Evolutionary conservation across 805 yeast genomes (phyloP).

Genomic region (Cyberlindnera meyerae): DNA sequence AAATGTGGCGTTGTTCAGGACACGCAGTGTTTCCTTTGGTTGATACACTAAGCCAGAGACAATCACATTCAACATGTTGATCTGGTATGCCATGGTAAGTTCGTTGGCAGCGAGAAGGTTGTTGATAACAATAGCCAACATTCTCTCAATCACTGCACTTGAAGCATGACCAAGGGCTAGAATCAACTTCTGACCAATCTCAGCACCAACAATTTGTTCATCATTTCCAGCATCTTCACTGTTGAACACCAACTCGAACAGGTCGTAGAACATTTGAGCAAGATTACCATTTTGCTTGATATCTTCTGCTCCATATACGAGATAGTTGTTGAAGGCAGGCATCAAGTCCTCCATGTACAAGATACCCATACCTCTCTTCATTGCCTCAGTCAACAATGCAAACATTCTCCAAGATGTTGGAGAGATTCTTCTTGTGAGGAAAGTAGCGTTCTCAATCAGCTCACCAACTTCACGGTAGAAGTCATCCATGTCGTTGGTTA

Average conservation of each 20-base stretch:
- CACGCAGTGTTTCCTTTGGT: conserved; percentile 45
- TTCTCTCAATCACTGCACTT: conserved; percentile 37
- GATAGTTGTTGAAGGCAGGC: conserved; percentile 69
- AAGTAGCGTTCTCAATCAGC: conserved; percentile 63
- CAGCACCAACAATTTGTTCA: conserved; percentile 57
- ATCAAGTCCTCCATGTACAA: conserved; percentile 70
- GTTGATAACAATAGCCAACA: conserved; percentile 38
- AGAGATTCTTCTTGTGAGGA: conserved; percentile 53
- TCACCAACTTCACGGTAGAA: conserved; percentile 76
- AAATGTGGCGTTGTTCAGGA: conserved; percentile 41
- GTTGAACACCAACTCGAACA: conserved; percentile 39
- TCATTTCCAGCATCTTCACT: conserved; percentile 47
- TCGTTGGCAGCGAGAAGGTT: conserved; percentile 29
- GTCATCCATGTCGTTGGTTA: conserved; percentile 62
- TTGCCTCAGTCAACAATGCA: conserved; percentile 38
- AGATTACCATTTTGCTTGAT: conserved; percentile 43
- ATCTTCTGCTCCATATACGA: conserved; percentile 53
- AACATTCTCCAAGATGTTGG: conserved; percentile 75
- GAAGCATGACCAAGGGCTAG: conserved; percentile 48
- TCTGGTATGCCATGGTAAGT: conserved; percentile 32
- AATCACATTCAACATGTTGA: conserved; percentile 53
- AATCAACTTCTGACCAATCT: conserved; percentile 59
- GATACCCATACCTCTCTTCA: conserved; percentile 45
- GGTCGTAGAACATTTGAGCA: conserved; percentile 43
- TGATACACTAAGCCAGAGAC: conserved; percentile 61